Percentiles rank a stretch among this genome's conserved stretches.
phyloP scores from a whole-genome alignment of 2,329 filamentous ascomycete genomes.

The Huntiella savannae region DNA sequence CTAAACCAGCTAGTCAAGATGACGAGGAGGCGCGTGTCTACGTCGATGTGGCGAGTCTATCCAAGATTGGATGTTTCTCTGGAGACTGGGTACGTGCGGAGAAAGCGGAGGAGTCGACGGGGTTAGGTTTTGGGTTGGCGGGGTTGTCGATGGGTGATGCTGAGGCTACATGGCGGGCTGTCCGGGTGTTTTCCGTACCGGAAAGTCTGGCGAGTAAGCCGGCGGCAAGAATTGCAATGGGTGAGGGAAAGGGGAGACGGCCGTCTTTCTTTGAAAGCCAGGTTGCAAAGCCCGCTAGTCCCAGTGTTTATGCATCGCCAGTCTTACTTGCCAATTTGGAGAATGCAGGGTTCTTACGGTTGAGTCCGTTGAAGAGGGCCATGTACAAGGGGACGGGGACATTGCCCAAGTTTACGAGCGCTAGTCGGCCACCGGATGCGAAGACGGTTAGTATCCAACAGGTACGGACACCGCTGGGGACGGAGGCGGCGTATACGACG shows the following conservation, averaged over 20 bases:
- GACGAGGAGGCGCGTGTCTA: slow-evolving; percentile 83
- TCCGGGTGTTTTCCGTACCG: slow-evolving; percentile 73
- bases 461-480: slow-evolving; percentile 73
- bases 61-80: slow-evolving; percentile 87
- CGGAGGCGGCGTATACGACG: slow-evolving; percentile 67
- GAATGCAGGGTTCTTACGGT: slow-evolving; percentile 55
- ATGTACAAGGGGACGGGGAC: slow-evolving; percentile 30
- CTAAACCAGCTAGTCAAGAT: slow-evolving; percentile 55
- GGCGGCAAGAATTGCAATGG: neutral
- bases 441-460: slow-evolving; percentile 74
- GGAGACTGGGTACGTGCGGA: slow-evolving; percentile 91
- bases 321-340: slow-evolving; percentile 74
- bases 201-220: slow-evolving; percentile 44
- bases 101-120: slow-evolving; percentile 51
- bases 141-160: slow-evolving; percentile 44
- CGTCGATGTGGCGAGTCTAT: slow-evolving; percentile 69
- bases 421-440: slow-evolving; percentile 38
- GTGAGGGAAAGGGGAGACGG: slow-evolving; percentile 20
- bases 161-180: slow-evolving; percentile 54
- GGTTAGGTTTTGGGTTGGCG: slow-evolving; percentile 46
- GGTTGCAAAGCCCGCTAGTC: slow-evolving; percentile 37
- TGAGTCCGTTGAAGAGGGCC: slow-evolving; percentile 47
- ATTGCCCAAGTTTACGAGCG: slow-evolving; percentile 35
- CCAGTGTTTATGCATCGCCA: slow-evolving; percentile 60
- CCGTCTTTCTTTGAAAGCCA: slow-evolving; percentile 51